A percentile compares a stretch with the other conserved stretches of the same genome.
phyloP scores from a whole-genome alignment of 768 basidiomycete species.

The Saitozyma podzolica region DNA sequence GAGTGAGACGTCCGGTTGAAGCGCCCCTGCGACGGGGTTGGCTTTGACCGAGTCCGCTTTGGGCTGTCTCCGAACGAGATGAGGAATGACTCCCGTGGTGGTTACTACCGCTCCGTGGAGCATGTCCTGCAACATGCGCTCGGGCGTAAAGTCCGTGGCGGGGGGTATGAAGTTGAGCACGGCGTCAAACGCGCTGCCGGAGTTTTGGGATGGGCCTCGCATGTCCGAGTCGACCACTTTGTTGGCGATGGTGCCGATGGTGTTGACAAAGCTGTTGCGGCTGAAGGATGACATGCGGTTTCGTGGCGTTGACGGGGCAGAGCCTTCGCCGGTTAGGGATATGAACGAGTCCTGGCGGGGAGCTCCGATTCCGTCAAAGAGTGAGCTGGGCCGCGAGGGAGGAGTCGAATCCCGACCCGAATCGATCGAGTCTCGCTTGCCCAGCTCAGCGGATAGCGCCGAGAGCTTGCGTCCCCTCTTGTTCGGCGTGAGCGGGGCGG shows the following conservation, averaged over 20 bases:
- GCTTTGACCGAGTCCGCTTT: constrained; percentile 1
- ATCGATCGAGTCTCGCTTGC: background rate
- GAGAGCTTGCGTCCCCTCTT: background rate
- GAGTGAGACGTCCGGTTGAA: constrained; percentile 12
- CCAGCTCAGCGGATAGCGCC: background rate
- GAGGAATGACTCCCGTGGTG: constrained; percentile 31
- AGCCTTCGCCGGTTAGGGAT: background rate
- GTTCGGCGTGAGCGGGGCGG: background rate
- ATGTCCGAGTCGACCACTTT: constrained; percentile 3
- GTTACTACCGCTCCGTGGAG: constrained; percentile 31
- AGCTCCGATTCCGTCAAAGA: background rate
- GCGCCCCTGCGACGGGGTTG: background rate
- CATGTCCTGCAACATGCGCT: constrained; percentile 31
- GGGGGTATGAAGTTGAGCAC: constrained; percentile 35
- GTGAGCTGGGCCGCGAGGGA: no score
- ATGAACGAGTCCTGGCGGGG: background rate
- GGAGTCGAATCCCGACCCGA: background rate
- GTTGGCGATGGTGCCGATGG: constrained; percentile 3
- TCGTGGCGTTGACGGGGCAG: background rate
- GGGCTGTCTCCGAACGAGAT: constrained; percentile 12
- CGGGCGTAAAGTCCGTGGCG: constrained; percentile 8
- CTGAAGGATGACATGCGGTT: constrained; percentile 2
- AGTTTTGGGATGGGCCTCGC: background rate
- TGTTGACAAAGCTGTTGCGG: constrained; percentile 18
- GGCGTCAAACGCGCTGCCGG: constrained; percentile 23